phyloP scores from a whole-genome alignment of 345 rosid species.

The Conringia planisiliqua region DNA sequence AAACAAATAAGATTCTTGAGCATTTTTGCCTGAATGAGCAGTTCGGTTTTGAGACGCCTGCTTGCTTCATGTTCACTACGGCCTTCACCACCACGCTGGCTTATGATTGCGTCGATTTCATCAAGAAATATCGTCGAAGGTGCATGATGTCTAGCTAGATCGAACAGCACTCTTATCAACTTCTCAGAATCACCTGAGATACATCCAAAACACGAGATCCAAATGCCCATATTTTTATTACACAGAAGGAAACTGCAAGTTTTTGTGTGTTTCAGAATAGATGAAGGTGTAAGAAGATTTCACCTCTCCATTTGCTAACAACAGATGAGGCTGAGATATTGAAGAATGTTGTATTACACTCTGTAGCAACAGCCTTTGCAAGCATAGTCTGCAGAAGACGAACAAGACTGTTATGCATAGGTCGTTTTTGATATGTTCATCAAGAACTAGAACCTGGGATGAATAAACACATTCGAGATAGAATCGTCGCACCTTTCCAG shows the following conservation, averaged over 20 bases:
- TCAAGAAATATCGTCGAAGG: slow-evolving; percentile 97
- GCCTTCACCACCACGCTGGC: slow-evolving; percentile 97
- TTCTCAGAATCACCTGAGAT: slow-evolving; percentile 94
- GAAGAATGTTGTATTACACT: slow-evolving; percentile 97
- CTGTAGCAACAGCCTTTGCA: slow-evolving; percentile 99
- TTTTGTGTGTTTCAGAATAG: neutral
- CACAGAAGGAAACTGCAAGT: neutral
- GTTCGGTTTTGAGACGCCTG: slow-evolving; percentile 95
- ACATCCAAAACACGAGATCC: neutral
- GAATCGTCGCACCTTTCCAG: slow-evolving; percentile 73
- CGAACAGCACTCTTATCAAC: slow-evolving; percentile 86
- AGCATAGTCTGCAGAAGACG: slow-evolving; percentile 75
- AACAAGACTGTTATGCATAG: neutral
- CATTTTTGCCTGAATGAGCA: slow-evolving; percentile 81
- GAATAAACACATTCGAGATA: neutral
- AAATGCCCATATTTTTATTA: neutral
- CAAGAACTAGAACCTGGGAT: neutral
- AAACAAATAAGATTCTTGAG: slow-evolving; percentile 7
- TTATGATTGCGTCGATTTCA: slow-evolving; percentile 95
- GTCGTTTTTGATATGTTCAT: neutral
- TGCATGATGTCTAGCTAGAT: slow-evolving; percentile 95
- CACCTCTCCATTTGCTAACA: slow-evolving; percentile 94
- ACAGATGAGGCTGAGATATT: slow-evolving; percentile 97
- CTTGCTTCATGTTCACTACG: slow-evolving; percentile 98
- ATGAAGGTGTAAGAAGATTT: neutral